Conservation (phyloP, 305 asterid species). For the Fraxinus xanthoxyloides region DNA sequence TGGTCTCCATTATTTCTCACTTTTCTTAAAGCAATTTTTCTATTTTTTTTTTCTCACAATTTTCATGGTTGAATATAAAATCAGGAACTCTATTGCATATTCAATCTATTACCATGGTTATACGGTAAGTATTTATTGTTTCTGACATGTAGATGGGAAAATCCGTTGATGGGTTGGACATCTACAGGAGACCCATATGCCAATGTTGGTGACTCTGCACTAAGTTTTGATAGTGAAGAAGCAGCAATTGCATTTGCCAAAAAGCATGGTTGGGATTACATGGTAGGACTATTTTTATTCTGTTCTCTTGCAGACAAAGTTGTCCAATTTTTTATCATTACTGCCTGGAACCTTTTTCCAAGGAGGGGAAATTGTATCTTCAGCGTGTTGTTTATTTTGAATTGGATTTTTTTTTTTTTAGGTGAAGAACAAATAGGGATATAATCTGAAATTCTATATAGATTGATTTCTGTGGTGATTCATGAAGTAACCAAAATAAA, state of each 20-base stretch:
- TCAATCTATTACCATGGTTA: neutral
- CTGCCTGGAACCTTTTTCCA: neutral
- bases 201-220: constrained; percentile 90
- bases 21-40: neutral
- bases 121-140: neutral
- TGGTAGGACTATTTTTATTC: constrained; percentile 40
- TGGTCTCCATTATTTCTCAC: neutral
- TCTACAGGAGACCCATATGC: constrained; percentile 99
- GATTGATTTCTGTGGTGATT: neutral
- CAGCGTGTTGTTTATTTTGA: neutral
- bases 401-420: neutral
- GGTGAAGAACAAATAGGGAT: neutral
- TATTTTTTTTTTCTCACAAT: neutral
- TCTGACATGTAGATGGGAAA: constrained; percentile 82
- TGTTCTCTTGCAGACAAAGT: neutral
- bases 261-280: constrained; percentile 93
- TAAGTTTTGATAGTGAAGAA: constrained; percentile 80
- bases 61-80: neutral
- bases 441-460: neutral
- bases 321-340: neutral
- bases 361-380: neutral
- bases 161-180: constrained; percentile 99
- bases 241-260: constrained; percentile 80
- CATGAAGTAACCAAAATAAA: neutral
- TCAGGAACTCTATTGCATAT: neutral